phyloP scores from a whole-genome alignment of 345 rosid species.

The Kandelia obovata region DNA sequence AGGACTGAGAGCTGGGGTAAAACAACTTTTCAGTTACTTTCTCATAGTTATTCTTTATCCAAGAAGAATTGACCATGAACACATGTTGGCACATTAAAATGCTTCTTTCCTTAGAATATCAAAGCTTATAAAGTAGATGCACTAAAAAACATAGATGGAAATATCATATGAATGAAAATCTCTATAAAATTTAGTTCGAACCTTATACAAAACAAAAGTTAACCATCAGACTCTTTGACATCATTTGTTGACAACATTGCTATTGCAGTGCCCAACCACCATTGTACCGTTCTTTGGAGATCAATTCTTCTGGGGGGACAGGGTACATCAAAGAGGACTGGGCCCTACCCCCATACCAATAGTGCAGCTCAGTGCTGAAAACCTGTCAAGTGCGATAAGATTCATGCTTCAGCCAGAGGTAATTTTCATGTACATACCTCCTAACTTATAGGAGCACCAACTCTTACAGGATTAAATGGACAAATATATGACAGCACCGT shows the following conservation, averaged over 20 bases:
- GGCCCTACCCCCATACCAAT: conserved; percentile 91
- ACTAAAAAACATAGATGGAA: background rate
- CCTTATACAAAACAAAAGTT: background rate
- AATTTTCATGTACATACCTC: conserved; percentile 13
- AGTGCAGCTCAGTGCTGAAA: conserved; percentile 67
- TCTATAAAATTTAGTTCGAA: background rate
- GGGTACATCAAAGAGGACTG: conserved; percentile 58
- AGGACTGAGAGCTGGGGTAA: conserved; percentile 94
- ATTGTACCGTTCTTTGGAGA: conserved; percentile 97
- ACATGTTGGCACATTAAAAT: too few species aligned
- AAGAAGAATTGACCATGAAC: too few species aligned
- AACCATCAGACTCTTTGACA: background rate
- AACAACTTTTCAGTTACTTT: conserved; percentile 2
- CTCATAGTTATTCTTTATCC: background rate
- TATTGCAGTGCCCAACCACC: conserved; percentile 87
- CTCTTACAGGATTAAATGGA: background rate
- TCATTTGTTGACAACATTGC: conserved; percentile 13
- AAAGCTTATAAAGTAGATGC: too few species aligned
- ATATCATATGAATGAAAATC: background rate
- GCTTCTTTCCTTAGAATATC: too few species aligned
- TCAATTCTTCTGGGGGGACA: conserved; percentile 98
- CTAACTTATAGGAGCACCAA: background rate
- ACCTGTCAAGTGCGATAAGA: conserved; percentile 65
- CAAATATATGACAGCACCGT: background rate
- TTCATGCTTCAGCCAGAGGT: conserved; percentile 98